Percentiles rank a stretch among this genome's conserved stretches.
Conservation (phyloP, 768 basidiomycete genomes). For the Cystobasidium onofrii region DNA sequence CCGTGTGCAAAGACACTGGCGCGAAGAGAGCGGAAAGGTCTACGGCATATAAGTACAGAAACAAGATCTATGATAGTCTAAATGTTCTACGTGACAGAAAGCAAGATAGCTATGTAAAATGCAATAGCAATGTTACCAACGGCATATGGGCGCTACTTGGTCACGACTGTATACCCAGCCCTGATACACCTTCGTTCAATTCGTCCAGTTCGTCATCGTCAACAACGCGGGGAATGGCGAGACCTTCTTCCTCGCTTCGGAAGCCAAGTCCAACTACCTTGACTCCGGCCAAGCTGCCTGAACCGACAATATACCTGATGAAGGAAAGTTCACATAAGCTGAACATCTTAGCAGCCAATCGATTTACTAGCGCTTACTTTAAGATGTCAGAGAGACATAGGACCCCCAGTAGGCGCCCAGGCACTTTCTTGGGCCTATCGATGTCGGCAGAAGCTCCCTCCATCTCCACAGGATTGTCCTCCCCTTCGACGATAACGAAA, state of each 20-base stretch:
- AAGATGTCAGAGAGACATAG: conserved; percentile 23
- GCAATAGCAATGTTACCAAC: no score
- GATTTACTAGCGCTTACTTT: neutral
- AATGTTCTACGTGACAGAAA: neutral
- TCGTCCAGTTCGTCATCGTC: conserved; percentile 30
- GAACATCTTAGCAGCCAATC: neutral
- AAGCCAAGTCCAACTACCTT: conserved; percentile 28
- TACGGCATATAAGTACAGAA: neutral
- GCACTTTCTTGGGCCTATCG: conserved; percentile 19
- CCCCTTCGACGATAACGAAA: conserved; percentile 73
- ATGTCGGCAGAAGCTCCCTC: conserved; percentile 5
- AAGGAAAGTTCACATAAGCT: neutral
- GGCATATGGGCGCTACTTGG: neutral
- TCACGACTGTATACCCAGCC: conserved; percentile 13
- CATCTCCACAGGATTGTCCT: neutral
- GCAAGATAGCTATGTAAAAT: no score
- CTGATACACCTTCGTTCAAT: conserved; percentile 26
- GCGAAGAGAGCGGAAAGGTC: neutral
- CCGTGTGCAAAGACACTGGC: no score
- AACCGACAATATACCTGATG: conserved; percentile 22
- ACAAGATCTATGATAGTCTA: neutral
- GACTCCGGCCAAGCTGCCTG: conserved; percentile 25
- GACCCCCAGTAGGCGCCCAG: conserved; percentile 6
- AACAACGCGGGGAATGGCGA: conserved; percentile 22
- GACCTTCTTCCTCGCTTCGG: conserved; percentile 22